Base-by-base conservation (phyloP, 1,284 basidiomycete genomes). In the Boletus semigastroideus region DNA sequence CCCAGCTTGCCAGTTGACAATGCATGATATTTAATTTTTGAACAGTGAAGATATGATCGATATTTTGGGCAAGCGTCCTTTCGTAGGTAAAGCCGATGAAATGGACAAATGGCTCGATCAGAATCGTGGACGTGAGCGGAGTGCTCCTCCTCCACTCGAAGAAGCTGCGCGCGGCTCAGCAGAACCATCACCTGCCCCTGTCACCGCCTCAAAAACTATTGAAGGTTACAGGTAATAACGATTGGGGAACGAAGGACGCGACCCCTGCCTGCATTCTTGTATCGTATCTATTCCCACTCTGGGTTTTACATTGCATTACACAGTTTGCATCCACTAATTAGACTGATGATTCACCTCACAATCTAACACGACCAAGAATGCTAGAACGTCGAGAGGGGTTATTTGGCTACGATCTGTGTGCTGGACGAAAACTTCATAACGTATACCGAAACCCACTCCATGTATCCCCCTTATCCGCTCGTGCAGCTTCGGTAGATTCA, bases 81-180 rank as follows among this genome's bases (percentile, higher is more conserved):
- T 96, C 68, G 76, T 74, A 34, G 81, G 83, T 55, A 81, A 82
- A 43, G 80, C 84, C 41, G 94, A 94, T 66, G 92, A 94, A 62
- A 94, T 95, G 92, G 92, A 95, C 74, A 90, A 87, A 68, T 94
- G 92, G 86, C 78, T 95, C 20, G 92, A 94, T 63, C 80, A 86
- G 65, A 81, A 90, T 64, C 78, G 78, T 42, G 71, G 71, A 43
- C 73, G 73, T 40, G 79, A 80, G 59, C 74, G 77, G 52, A 79
- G 77, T 51, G 78, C 80, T 17, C 80, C 82, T 45, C 78, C 81
- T 49, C 83, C 85, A 11, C 65, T 83, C 11, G 80, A 85, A 60
- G 65, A 66, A 42, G 49, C 60, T 40, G 52, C 74, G 37, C 80
- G 78, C 19, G 64, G 74, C 8, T 76, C 83, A 39, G 75, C 48